Conservation (phyloP, 345 rosid species). For the Boechera stricta region DNA sequence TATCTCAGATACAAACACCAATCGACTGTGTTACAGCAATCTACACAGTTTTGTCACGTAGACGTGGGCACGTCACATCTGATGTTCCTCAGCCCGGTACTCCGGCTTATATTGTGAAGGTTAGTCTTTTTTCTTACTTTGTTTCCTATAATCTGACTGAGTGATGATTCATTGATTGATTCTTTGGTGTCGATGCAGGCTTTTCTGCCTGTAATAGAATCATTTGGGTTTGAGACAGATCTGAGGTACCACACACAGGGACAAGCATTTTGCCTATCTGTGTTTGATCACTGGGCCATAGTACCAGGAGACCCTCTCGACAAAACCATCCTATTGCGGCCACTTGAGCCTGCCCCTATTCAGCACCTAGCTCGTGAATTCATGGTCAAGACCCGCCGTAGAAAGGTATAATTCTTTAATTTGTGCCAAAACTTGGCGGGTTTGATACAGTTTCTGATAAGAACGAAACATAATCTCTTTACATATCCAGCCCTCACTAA, state of each 20-base stretch:
- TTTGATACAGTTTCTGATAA: slow-evolving; percentile 3
- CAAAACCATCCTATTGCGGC: slow-evolving; percentile 79
- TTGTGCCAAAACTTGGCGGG: neutral
- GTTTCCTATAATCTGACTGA: slow-evolving; percentile 20
- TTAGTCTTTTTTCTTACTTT: slow-evolving; percentile 25
- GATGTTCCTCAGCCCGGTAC: slow-evolving; percentile 99
- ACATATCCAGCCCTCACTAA: neutral
- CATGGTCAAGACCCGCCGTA: slow-evolving; percentile 63
- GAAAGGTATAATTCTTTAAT: slow-evolving; percentile 57
- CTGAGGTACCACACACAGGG: slow-evolving; percentile 91
- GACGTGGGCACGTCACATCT: slow-evolving; percentile 97
- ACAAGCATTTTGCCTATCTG: slow-evolving; percentile 81
- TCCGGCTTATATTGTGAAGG: slow-evolving; percentile 96
- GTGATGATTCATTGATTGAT: neutral
- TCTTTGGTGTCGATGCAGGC: slow-evolving; percentile 56
- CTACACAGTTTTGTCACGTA: slow-evolving; percentile 88
- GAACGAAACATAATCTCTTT: neutral
- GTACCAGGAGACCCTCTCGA: slow-evolving; percentile 98
- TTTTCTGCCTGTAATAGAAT: slow-evolving; percentile 84
- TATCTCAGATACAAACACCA: slow-evolving; percentile 92
- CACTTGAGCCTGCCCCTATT: slow-evolving; percentile 89
- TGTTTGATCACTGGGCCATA: slow-evolving; percentile 91
- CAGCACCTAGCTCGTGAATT: slow-evolving; percentile 88
- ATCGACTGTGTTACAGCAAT: slow-evolving; percentile 95
- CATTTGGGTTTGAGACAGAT: slow-evolving; percentile 94